A percentile compares a stretch with the other conserved stretches of the same genome.
Evolutionary conservation across 345 rosid genomes (phyloP).

Genomic region (Cardamine occulta): DNA sequence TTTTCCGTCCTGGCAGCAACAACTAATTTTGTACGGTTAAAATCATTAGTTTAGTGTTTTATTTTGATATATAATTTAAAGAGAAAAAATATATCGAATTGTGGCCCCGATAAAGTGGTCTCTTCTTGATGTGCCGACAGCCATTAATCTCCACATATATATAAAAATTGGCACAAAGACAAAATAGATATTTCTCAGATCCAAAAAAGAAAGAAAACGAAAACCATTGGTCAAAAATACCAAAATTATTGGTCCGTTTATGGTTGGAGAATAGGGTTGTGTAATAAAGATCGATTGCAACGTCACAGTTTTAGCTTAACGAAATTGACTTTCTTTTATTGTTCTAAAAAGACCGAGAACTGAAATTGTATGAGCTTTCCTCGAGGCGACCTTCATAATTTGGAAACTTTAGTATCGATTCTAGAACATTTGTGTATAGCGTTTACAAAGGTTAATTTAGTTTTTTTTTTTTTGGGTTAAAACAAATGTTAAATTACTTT

Average conservation of each 20-base stretch:
- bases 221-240: slow-evolving; percentile 24
- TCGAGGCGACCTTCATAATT: neutral
- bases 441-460: neutral
- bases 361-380: neutral
- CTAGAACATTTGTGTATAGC: neutral
- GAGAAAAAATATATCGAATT: neutral
- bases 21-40: slow-evolving; percentile 1
- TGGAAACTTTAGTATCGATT: neutral
- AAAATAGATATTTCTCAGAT: slow-evolving; percentile 30
- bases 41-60: neutral
- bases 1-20: neutral
- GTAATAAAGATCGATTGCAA: slow-evolving; percentile 28
- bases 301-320: slow-evolving; percentile 16
- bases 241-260: slow-evolving; percentile 16
- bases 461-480: no score
- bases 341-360: slow-evolving; percentile 9
- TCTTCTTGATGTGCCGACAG: slow-evolving; percentile 38
- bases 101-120: slow-evolving; percentile 22
- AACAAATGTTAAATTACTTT: neutral
- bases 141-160: neutral
- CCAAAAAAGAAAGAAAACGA: neutral
- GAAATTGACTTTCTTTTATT: slow-evolving; percentile 31
- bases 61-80: neutral
- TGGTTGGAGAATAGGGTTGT: slow-evolving; percentile 36
- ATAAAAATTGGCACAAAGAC: neutral